A percentile compares a stretch with the other conserved stretches of the same genome.
Conservation (phyloP, 768 basidiomycete genomes). For the Crepidotus variabilis region DNA sequence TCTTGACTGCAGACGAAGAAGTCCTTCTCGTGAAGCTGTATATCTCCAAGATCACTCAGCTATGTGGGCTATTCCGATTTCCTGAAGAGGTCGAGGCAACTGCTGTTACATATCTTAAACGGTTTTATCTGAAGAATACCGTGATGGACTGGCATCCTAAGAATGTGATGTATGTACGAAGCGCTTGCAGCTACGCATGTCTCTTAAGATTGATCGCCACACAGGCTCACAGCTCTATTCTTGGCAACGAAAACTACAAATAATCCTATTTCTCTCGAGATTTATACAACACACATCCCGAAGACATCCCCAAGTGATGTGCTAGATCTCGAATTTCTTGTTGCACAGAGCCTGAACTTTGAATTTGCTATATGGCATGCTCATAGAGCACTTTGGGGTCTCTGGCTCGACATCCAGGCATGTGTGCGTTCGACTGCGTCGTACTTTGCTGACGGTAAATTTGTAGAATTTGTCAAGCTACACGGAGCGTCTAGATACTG, state of each 20-base stretch:
- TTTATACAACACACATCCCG: slow-evolving; percentile 80
- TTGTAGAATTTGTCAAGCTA: slow-evolving; percentile 55
- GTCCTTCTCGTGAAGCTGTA: slow-evolving; percentile 86
- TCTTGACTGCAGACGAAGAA: slow-evolving; percentile 82
- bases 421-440: slow-evolving; percentile 8
- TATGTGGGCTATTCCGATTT: slow-evolving; percentile 83
- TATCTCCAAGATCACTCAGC: slow-evolving; percentile 76
- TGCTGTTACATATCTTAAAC: slow-evolving; percentile 86
- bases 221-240: slow-evolving; percentile 92
- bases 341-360: slow-evolving; percentile 90
- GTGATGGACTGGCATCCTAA: slow-evolving; percentile 99
- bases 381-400: slow-evolving; percentile 83
- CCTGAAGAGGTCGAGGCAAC: slow-evolving; percentile 94
- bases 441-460: neutral
- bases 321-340: slow-evolving; percentile 91
- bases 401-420: slow-evolving; percentile 88
- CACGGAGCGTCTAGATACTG: slow-evolving; percentile 42
- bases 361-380: slow-evolving; percentile 95
- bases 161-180: slow-evolving; percentile 81
- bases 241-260: slow-evolving; percentile 98
- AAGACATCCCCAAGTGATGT: slow-evolving; percentile 81
- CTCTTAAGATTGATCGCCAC: slow-evolving; percentile 1
- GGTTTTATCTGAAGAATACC: slow-evolving; percentile 96
- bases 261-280: slow-evolving; percentile 82
- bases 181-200: neutral